Evolutionary conservation across 2,329 filamentous ascomycete genomes (phyloP), one percentile per base, ranked within the genome.

Genomic region (Arthrinium phaeospermum): DNA sequence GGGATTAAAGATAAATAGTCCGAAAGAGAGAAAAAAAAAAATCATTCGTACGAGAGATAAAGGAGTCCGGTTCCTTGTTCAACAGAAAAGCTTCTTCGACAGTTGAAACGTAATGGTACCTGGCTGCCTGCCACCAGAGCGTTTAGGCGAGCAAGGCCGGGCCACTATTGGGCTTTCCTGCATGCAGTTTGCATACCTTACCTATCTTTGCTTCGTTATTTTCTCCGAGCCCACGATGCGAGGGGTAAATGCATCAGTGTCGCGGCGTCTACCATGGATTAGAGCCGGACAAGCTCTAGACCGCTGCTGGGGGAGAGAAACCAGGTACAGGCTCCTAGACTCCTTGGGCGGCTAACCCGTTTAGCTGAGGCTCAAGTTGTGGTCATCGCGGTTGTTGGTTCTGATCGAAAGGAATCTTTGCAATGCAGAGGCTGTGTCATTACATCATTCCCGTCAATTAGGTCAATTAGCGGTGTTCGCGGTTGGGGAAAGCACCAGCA

Each of bases 361-460:
- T 69, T 69, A 24, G 67, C 45, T 69, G 67, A 34, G 67, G 67
- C 67, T 69, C 45, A 69, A 69, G 45, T 30, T 47, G 24, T 45
- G 47, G 30, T 57, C 68, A 70, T 57, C 68, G 68, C 34, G 24
- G 34, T 45, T 41, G 47, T 47, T 51, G 68, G 68, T 51, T 57
- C 68, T 53, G 68, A 70, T 70, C 68, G 68, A 53, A 53, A 14
- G 49, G 30, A 30, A 30, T 30, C 13, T 49, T 37, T 46, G n/a
- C 14, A 14, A 22, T 19, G 47, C 68, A 51, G 27, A 51, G n/a
- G 34, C 46, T 45, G 68, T 45, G 16, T 44, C 68, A 70, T 70
- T 70, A 70, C 68, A 70, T 70, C 68, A 70, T 70, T 70, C 68
- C 68, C 68, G 68, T 57, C 37, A 57, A 68, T 46, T 68, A 47